Base-by-base conservation (phyloP, 176 grass and related monocot genomes). In the Oryza rufipogon region DNA sequence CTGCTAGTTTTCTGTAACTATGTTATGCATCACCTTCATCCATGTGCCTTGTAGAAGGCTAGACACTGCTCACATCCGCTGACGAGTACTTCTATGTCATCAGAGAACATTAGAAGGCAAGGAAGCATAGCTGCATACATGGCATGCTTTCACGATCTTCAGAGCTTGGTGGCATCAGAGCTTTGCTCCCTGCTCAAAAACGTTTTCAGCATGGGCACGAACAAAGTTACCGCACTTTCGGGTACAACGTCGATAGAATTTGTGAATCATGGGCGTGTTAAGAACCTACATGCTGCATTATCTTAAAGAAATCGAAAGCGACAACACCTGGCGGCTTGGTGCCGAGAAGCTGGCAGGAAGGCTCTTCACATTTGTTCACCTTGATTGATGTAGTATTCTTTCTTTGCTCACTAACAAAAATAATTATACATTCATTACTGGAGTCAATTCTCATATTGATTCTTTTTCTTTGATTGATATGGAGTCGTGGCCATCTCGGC, bases 281-380 rank as follows among this genome's bases (percentile, higher is more conserved):
- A 22, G 17, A 66, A 48, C 15, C 49, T 58, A 58, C 54, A 58
- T 58, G 54, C 17, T 15, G 1, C 17, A 58, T 1, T 34, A 52
- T 42, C 17, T 30, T 23, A 72, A 63, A 3, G 10, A 70, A 70
- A 32, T 25, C 20, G n/a, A 74, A 70, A 13, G 63, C n/a, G 48
- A 42, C 61, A n/a, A 68, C 14, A 38, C 26, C 19, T 38, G 71
- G 61, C 19, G 17, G 54, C 17, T 19, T 19, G 20, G 2, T 38
- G 19, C 11, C 4, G 72, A 73, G 49, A 73, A 73, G 39, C 32
- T 9, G 60, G 49, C 60, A 67, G 42, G 49, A 83, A 74, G 81
- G 47, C 6, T 23, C 56, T 48, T 66, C 7, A 30, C 41, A 14
- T 22, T 11, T 75, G 42, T 51, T 75, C 71, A 3, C 6, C 60